These are phyloP conservation scores for Triticum timopheevii DNA, from an alignment of 176 grass and related monocot species.

Conservation along the genomic window DNA sequence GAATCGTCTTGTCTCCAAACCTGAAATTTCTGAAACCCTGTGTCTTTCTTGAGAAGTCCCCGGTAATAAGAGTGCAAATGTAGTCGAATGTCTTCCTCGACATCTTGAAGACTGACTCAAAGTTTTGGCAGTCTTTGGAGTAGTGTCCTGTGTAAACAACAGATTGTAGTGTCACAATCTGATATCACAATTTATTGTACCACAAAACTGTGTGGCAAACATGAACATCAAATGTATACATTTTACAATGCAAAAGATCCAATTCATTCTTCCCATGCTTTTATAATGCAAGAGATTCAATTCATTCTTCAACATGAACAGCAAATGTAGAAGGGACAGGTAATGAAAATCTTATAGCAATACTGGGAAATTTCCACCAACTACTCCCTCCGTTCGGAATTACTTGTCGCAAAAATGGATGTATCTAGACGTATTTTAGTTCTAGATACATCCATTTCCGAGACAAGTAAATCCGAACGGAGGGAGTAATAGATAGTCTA, in stretches of 20 bases:
- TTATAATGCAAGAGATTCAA: conserved; percentile 11
- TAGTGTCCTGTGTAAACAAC: conserved; percentile 40
- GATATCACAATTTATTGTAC: conserved; percentile 8
- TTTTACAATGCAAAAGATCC: conserved; percentile 4
- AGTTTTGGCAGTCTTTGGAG: conserved; percentile 39
- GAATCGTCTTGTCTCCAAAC: conserved; percentile 55
- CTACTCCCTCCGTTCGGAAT: too few relatives aligned
- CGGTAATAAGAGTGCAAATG: conserved; percentile 60
- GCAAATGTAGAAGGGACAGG: not conserved
- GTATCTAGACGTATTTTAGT: too few relatives aligned
- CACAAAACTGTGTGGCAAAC: not conserved
- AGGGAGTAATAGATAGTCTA: not conserved
- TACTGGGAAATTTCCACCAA: not conserved
- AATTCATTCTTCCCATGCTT: not conserved
- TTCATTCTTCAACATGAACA: not conserved
- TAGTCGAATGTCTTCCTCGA: conserved; percentile 86
- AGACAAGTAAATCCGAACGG: too few relatives aligned
- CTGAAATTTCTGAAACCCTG: conserved; percentile 61
- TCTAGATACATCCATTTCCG: too few relatives aligned
- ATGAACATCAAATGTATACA: not conserved
- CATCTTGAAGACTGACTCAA: conserved; percentile 74
- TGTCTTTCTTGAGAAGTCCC: conserved; percentile 52
- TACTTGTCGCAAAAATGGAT: too few relatives aligned
- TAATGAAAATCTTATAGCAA: not conserved
- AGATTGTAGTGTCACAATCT: conserved; percentile 9